Evolutionary conservation across 345 rosid species (phyloP).

Genomic region (Eucalyptus viminalis): DNA sequence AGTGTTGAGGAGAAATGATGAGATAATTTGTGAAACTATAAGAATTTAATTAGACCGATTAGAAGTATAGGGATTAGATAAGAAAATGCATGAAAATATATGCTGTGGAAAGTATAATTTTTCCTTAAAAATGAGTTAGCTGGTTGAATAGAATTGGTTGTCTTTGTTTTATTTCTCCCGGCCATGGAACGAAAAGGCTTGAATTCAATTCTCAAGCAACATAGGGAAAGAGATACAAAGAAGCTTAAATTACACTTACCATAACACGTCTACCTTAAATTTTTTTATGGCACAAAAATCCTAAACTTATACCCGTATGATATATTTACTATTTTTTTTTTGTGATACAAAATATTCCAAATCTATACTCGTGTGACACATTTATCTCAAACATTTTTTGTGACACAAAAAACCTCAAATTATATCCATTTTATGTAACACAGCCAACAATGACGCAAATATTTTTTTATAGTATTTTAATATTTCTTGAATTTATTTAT

Average conservation of each 20-base stretch:
- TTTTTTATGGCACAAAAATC: too few species aligned
- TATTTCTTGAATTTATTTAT: too few species aligned
- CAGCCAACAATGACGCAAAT: fast-evolving
- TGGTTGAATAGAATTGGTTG: background rate
- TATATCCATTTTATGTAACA: fast-evolving
- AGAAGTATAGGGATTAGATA: background rate
- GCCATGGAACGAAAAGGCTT: background rate
- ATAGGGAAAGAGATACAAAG: background rate
- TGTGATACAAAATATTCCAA: background rate
- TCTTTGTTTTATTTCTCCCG: background rate
- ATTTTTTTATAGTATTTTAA: too few species aligned
- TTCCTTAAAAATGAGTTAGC: background rate
- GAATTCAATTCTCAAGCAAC: background rate
- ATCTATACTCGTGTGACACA: fast-evolving
- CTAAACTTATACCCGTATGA: fast-evolving
- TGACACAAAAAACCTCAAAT: too few species aligned
- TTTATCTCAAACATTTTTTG: fast-evolving
- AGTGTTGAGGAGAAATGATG: background rate
- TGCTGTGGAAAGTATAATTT: background rate
- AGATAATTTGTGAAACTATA: background rate
- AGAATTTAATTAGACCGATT: background rate
- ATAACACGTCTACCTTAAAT: fast-evolving
- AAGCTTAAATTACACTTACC: background rate
- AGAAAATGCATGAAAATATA: background rate
- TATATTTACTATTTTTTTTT: too few species aligned